phyloP scores from a whole-genome alignment of 2,329 filamentous ascomycete genomes.

The Apiospora arundinis region DNA sequence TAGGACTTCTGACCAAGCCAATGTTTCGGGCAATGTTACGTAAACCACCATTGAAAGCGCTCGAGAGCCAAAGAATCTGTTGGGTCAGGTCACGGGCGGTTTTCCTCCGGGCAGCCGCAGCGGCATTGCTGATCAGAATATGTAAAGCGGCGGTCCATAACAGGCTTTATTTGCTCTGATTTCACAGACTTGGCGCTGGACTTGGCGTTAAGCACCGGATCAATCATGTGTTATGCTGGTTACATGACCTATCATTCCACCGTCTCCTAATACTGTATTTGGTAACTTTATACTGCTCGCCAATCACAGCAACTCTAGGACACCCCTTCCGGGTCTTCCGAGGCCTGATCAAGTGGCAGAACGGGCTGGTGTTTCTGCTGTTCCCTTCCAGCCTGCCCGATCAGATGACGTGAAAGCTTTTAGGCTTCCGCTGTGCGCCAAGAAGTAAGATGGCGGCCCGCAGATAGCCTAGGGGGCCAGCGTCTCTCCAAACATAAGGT shows the following conservation, averaged over 20 bases:
- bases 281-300: slow-evolving; percentile 12
- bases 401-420: slow-evolving; percentile 4
- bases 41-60: neutral
- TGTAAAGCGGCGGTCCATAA: slow-evolving; percentile 14
- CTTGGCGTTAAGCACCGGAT: neutral
- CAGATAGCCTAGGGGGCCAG: neutral
- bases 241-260: slow-evolving; percentile 3
- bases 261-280: slow-evolving; percentile 5
- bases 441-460: slow-evolving; percentile 4
- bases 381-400: neutral
- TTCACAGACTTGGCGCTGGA: neutral
- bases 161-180: neutral
- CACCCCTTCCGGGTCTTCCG: neutral
- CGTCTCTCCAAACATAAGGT: neutral
- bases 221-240: slow-evolving; percentile 9
- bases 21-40: neutral
- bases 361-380: neutral
- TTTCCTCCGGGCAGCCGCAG: slow-evolving; percentile 4
- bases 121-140: neutral
- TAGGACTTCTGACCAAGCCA: neutral
- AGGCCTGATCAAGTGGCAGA: neutral
- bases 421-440: slow-evolving; percentile 3
- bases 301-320: slow-evolving; percentile 5
- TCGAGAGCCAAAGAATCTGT: neutral
- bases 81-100: neutral